Base-by-base conservation (phyloP, 73 alveolate species). In the Stentor coeruleus region DNA sequence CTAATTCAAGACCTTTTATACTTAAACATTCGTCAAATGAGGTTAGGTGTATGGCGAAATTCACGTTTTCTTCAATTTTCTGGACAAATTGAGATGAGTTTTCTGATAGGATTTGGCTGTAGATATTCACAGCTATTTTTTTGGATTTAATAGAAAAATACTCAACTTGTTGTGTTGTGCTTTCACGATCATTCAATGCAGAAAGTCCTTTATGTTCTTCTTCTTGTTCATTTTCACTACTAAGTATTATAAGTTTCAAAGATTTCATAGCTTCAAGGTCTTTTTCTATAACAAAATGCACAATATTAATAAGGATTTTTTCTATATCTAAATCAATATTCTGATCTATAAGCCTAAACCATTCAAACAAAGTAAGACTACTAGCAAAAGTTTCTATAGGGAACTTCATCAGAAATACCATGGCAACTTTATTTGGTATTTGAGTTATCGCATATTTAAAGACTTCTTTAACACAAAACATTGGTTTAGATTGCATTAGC, bases 121-220 rank as follows among this genome's bases (percentile, higher is more conserved):
- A 31, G 2, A 26, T 20, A 20, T 66, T 33, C 14, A 20, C 11
- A 15, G 79, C 79, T 26, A 66, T 14, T 28, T 20, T 66, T 66
- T 66, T 66, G 14, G 79, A 66, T 11, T 66, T 20, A 33, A 28
- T 37, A 26, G 79, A 20, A 66, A 66, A 66, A 33, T 26, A 31
- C n/a, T 66, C 40, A 40, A 66, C 15, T 20, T 37, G 15, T 20
- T 20, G n/a, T 33, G n/a, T 20, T 1, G 79, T 66, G 37, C n/a
- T 66, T 66, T 66, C 79, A 11, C 79, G n/a, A 33, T 66, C 79
- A 33, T 66, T 31, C n/a, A 20, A 31, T 20, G 79, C n/a, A 0
- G 79, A 66, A 33, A 66, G 79, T 20, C 79, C 79, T 20, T 66
- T 20, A 0, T 20, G 26, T 66, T 66, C 79, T 66, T 66, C 79